Base-by-base conservation (phyloP, 805 yeast genomes). In the Ogataea nitratoaversa region DNA sequence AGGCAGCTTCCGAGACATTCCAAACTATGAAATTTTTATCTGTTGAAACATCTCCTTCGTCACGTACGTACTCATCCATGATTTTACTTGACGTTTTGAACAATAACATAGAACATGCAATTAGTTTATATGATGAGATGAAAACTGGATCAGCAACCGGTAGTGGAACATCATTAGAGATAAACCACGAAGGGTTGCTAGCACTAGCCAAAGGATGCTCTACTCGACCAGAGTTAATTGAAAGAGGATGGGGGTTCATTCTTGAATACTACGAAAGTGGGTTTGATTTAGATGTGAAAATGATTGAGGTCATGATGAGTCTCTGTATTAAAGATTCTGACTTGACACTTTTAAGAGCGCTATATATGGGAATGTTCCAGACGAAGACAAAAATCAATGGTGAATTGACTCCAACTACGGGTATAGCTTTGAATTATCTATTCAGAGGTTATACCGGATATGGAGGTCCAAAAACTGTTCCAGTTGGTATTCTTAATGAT, bases 21-120 rank as follows among this genome's bases (percentile, higher is more conserved):
- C 88, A 83, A 48, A 78, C 87, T 46, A 79, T 93, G 89, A 91
- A 88, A 56, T 91, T 86, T 57, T 59, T 83, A 49, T 78, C 93
- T 1, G 54, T 68, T 4, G 65, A 68, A 20, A 78, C 89, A 13
- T 72, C 76, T 36, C 96, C 98, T 0, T 84, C 79, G 35, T 53
- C 76, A 0, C 61, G 64, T 14, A 76, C 89, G 1, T 93, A 89
- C 59, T 79, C 82, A 42, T 75, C 84, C 5, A 76, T 89, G 68
- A 75, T 91, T 11, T 70, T 79, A 9, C 67, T 86, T 7, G 79
- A 84, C 46, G 76, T 81, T 3, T 74, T 74, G 46, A 71, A 76
- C 40, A 70, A 76, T 36, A 76, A 85, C 40, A 67, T 85, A 12
- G 90, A 88, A 44, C 80, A 74, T 48, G 95, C 89, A 0, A 57